Conservation (phyloP, 176 grass and related monocot species). For the Oryza punctata region DNA sequence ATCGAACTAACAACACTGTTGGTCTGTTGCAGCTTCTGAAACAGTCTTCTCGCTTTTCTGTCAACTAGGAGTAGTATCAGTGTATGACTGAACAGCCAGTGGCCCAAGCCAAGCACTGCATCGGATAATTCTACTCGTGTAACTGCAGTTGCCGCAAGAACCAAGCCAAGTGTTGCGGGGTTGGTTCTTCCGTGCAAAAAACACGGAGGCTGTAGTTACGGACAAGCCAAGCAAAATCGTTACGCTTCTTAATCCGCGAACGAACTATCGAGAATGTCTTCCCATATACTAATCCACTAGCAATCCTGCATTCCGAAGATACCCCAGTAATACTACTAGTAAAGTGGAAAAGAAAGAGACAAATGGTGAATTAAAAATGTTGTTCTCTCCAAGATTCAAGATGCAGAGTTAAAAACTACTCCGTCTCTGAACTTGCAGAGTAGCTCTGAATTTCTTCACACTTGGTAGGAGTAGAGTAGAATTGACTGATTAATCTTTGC, state of each 20-base stretch:
- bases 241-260: not conserved
- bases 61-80: not conserved
- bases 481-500: not conserved
- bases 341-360: not conserved
- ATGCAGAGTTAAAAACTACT: not conserved
- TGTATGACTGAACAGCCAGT: not conserved
- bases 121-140: not conserved
- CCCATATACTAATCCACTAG: not conserved
- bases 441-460: slow-evolving; percentile 32
- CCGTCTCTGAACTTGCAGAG: no score
- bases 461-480: no score
- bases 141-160: not conserved
- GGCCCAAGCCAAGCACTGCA: not conserved
- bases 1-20: not conserved
- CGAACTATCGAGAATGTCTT: not conserved
- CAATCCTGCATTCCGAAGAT: not conserved
- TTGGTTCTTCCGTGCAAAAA: not conserved
- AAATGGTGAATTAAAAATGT: not conserved
- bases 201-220: not conserved
- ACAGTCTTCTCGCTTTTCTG: not conserved
- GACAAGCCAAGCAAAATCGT: not conserved
- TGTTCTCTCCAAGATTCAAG: not conserved
- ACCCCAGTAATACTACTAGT: not conserved
- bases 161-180: no score
- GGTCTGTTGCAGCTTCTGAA: not conserved